These are phyloP conservation scores for Cutaneotrichosporon arboriforme DNA, from an alignment of 1,284 basidiomycete species.

Conservation along the genomic window DNA sequence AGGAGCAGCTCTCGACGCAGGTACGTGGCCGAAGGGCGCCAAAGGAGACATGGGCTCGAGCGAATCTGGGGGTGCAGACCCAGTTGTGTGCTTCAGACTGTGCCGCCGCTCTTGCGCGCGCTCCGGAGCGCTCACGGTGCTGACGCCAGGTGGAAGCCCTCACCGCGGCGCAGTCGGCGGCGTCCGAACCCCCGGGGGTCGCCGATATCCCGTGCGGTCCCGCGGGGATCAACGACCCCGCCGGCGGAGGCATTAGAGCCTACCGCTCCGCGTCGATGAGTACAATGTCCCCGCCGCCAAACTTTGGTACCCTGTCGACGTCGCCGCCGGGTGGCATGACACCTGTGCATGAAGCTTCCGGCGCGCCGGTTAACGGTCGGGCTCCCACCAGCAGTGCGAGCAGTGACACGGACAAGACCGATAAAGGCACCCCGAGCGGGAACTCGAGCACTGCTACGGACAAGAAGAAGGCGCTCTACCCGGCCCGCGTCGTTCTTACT, in stretches of 20 bases:
- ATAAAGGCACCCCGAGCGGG: no score
- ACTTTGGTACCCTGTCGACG: background rate
- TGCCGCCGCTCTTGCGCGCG: background rate
- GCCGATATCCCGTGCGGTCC: constrained; percentile 18
- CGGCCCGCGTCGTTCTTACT: constrained; percentile 36
- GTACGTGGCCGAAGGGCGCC: constrained; percentile 14
- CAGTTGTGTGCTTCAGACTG: no score
- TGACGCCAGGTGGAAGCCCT: constrained; percentile 9
- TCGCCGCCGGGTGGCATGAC: background rate
- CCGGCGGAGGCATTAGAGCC: constrained; percentile 10
- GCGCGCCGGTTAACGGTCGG: no score
- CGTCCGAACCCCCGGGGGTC: constrained; percentile 3
- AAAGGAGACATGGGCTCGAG: no score
- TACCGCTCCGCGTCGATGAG: constrained; percentile 11
- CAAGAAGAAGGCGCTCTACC: constrained; percentile 33
- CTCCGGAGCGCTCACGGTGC: no score
- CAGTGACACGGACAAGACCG: no score
- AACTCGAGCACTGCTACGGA: background rate
- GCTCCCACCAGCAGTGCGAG: no score
- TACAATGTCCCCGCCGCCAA: constrained; percentile 5
- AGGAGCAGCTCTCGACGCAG: constrained; percentile 33
- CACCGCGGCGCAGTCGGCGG: background rate
- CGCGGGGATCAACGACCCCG: constrained; percentile 1
- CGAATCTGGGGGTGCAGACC: no score
- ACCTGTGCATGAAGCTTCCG: no score